phyloP scores from a whole-genome alignment of 148 eudicot species.

The Talinum fruticosum region DNA sequence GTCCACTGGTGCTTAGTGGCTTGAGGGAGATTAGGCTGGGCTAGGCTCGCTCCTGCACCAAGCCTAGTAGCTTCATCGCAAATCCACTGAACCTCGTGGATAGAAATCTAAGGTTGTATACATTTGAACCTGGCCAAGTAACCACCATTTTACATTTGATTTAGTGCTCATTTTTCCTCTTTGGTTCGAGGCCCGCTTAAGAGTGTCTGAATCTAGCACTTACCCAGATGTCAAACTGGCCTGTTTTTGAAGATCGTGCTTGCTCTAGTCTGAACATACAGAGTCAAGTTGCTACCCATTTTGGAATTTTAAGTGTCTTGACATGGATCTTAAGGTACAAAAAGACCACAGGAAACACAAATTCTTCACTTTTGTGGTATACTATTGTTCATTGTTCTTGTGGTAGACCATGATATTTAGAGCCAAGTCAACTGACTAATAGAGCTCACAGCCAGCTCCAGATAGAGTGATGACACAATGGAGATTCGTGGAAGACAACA shows the following conservation, averaged over 20 bases:
- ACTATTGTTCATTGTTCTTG: background rate
- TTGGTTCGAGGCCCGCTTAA: background rate
- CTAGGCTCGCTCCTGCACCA: too few relatives aligned
- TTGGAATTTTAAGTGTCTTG: background rate
- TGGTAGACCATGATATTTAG: background rate
- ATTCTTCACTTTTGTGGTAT: too few relatives aligned
- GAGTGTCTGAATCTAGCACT: background rate
- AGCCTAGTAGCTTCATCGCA: too few relatives aligned
- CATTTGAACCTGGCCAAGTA: background rate
- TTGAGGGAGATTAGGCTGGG: too few relatives aligned
- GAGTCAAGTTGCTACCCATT: background rate
- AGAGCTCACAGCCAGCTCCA: constrained; percentile 41
- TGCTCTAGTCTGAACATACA: background rate
- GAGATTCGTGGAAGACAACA: constrained; percentile 41
- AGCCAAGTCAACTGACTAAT: constrained; percentile 6
- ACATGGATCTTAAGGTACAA: background rate
- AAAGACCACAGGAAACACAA: too few relatives aligned
- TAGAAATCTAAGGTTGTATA: too few relatives aligned
- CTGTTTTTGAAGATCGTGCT: too few relatives aligned
- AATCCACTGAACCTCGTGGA: too few relatives aligned
- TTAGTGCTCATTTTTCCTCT: background rate
- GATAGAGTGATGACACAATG: constrained; percentile 27
- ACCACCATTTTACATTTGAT: too few relatives aligned
- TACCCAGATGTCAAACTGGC: background rate
- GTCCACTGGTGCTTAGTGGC: too few relatives aligned